A percentile compares a stretch with the other conserved stretches of the same genome.
Evolutionary conservation across 2,329 filamentous ascomycete species (phyloP).

Genomic region (Neonectria ditissima): DNA sequence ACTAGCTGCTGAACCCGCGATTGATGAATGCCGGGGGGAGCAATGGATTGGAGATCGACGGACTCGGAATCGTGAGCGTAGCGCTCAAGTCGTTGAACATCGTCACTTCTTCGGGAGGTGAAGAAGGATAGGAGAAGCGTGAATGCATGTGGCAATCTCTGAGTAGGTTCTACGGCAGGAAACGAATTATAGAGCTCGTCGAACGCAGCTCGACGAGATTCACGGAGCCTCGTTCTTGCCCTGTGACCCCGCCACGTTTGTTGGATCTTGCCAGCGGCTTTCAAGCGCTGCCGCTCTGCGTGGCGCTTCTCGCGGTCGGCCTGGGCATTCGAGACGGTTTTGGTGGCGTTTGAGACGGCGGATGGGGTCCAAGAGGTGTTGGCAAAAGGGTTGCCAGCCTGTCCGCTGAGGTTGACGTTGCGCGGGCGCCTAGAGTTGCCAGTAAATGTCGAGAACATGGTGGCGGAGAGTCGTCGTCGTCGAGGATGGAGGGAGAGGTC

Average conservation of each 20-base stretch:
- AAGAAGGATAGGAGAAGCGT: slow-evolving; percentile 65
- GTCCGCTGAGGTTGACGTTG: slow-evolving; percentile 94
- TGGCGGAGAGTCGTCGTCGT: slow-evolving; percentile 30
- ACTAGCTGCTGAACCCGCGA: slow-evolving; percentile 52
- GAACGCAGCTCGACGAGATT: slow-evolving; percentile 69
- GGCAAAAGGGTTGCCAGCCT: slow-evolving; percentile 83
- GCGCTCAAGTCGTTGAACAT: slow-evolving; percentile 60
- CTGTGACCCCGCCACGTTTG: slow-evolving; percentile 84
- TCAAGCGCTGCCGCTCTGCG: slow-evolving; percentile 80
- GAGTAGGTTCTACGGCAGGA: slow-evolving; percentile 45
- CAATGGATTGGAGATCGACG: slow-evolving; percentile 52
- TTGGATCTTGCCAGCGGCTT: slow-evolving; percentile 81
- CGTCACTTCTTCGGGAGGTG: slow-evolving; percentile 56
- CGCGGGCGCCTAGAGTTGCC: slow-evolving; percentile 86
- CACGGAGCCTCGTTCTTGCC: slow-evolving; percentile 68
- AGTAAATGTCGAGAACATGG: slow-evolving; percentile 93
- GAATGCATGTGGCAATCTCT: slow-evolving; percentile 56
- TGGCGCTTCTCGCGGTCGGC: slow-evolving; percentile 86
- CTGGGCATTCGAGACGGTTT: slow-evolving; percentile 86
- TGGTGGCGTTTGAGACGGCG: slow-evolving; percentile 73
- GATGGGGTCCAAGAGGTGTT: slow-evolving; percentile 69
- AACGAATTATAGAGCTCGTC: slow-evolving; percentile 66
- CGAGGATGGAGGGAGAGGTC: slow-evolving; percentile 16
- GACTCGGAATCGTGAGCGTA: slow-evolving; percentile 59
- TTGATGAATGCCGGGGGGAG: slow-evolving; percentile 44